Conservation (phyloP, 2,329 filamentous ascomycete genomes). For the Stagonosporopsis rhizophila region DNA sequence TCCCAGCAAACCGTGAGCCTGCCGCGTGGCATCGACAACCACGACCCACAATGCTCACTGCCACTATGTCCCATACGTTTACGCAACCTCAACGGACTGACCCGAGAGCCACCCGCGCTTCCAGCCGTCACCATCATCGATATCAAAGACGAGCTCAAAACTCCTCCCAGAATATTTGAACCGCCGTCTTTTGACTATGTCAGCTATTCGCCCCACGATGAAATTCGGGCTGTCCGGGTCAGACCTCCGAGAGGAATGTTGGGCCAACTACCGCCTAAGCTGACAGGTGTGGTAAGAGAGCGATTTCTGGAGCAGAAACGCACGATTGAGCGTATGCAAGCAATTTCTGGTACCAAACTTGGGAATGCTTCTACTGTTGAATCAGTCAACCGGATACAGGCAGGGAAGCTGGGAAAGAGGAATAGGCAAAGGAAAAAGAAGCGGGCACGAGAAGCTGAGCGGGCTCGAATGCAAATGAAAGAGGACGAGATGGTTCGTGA, state of each 20-base stretch:
- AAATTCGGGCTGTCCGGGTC: neutral
- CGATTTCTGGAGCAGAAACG: conserved; percentile 6
- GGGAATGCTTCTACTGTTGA: neutral
- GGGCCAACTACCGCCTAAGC: neutral
- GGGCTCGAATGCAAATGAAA: neutral
- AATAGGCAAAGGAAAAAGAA: neutral
- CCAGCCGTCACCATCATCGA: neutral
- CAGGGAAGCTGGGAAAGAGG: neutral
- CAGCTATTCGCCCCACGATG: neutral
- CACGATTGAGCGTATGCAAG: conserved; percentile 5
- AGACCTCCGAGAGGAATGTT: neutral
- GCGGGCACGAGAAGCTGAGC: neutral
- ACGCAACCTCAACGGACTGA: neutral
- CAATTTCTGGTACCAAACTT: neutral
- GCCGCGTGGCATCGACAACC: conserved; percentile 11
- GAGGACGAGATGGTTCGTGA: neutral
- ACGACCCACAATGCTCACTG: conserved; percentile 18
- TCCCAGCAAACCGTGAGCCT: conserved; percentile 19
- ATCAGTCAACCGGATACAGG: neutral
- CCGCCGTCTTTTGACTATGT: neutral
- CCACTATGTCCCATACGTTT: conserved; percentile 25
- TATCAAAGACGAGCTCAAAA: neutral
- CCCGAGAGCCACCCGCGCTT: neutral
- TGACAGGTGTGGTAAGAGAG: conserved; percentile 1
- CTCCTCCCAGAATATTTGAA: neutral